Percentiles rank a stretch among this genome's conserved stretches.
phyloP scores from a whole-genome alignment of 352 stramenopile genomes.

The Globisporangium sylvaticum region DNA sequence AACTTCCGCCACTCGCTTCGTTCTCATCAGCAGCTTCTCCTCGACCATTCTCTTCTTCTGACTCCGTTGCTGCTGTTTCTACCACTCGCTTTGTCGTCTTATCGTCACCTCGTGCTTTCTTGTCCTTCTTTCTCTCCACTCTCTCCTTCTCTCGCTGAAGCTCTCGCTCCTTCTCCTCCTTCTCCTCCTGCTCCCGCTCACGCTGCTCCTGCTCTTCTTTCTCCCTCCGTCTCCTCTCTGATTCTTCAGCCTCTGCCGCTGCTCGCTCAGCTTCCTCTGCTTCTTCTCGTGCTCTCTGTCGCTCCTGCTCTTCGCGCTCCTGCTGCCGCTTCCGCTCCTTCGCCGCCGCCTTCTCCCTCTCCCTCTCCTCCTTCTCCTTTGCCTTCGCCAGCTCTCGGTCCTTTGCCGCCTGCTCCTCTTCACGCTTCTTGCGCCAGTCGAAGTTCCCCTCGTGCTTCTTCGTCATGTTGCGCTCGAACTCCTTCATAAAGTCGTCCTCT shows the following conservation, averaged over 20 bases:
- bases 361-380: slow-evolving; percentile 27
- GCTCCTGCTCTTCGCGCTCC: slow-evolving; percentile 29
- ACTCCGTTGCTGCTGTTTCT: slow-evolving; percentile 20
- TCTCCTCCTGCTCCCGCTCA: slow-evolving; percentile 20
- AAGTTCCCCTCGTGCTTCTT: slow-evolving; percentile 39
- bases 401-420: slow-evolving; percentile 11
- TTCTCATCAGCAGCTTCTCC: not conserved
- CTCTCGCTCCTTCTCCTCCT: slow-evolving; percentile 21
- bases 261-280: slow-evolving; percentile 22
- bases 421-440: slow-evolving; percentile 15
- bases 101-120: not conserved
- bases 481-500: slow-evolving; percentile 61
- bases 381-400: not conserved
- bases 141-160: not conserved
- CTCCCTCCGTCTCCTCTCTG: slow-evolving; percentile 10
- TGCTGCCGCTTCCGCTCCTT: slow-evolving; percentile 17
- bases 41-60: slow-evolving; percentile 3
- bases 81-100: not conserved
- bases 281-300: slow-evolving; percentile 11
- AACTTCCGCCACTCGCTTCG: not conserved
- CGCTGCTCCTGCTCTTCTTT: slow-evolving; percentile 25
- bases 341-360: slow-evolving; percentile 24
- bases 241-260: slow-evolving; percentile 21
- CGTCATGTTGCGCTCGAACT: slow-evolving; percentile 68
- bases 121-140: not conserved